Evolutionary conservation across 2,329 filamentous ascomycete species (phyloP).

Genomic region (Hymenoscyphus occultus): DNA sequence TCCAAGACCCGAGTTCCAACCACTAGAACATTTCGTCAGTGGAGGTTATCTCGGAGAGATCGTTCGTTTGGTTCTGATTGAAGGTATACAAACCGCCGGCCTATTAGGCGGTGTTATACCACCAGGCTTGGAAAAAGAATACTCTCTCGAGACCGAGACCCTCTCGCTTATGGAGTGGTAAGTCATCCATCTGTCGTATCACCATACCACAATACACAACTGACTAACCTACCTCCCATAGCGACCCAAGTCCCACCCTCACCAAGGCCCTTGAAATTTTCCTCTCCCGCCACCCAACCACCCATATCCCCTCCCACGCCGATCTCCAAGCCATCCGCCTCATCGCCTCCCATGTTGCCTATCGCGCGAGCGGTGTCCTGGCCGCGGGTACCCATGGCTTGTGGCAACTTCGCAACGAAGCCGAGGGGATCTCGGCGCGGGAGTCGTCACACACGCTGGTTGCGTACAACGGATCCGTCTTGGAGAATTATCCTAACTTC

Average conservation of each 20-base stretch:
- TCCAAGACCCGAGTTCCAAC: conserved; percentile 57
- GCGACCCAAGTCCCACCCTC: conserved; percentile 26
- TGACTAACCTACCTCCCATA: conserved; percentile 11
- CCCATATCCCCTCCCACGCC: conserved; percentile 42
- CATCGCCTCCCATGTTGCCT: conserved; percentile 53
- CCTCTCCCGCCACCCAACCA: conserved; percentile 46
- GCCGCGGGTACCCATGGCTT: conserved; percentile 58
- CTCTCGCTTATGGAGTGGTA: conserved; percentile 54
- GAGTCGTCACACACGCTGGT: conserved; percentile 52
- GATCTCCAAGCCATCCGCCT: conserved; percentile 53
- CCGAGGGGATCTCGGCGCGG: conserved; percentile 37
- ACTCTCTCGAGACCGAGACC: conserved; percentile 60
- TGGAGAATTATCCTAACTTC: conserved; percentile 75
- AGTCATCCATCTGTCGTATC: conserved; percentile 29
- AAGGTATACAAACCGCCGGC: conserved; percentile 54
- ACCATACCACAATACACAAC: neutral
- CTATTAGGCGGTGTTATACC: conserved; percentile 57
- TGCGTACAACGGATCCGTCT: conserved; percentile 77
- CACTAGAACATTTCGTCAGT: conserved; percentile 59
- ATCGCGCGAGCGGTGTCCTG: conserved; percentile 57
- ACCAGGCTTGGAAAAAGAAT: conserved; percentile 48
- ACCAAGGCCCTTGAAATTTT: conserved; percentile 46
- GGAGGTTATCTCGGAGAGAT: conserved; percentile 68
- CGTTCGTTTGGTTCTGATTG: conserved; percentile 54
- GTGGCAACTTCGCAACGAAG: conserved; percentile 54